These are phyloP conservation scores for Coprinopsis strossmayeri DNA, from an alignment of 768 basidiomycete species.

Conservation along the genomic window DNA sequence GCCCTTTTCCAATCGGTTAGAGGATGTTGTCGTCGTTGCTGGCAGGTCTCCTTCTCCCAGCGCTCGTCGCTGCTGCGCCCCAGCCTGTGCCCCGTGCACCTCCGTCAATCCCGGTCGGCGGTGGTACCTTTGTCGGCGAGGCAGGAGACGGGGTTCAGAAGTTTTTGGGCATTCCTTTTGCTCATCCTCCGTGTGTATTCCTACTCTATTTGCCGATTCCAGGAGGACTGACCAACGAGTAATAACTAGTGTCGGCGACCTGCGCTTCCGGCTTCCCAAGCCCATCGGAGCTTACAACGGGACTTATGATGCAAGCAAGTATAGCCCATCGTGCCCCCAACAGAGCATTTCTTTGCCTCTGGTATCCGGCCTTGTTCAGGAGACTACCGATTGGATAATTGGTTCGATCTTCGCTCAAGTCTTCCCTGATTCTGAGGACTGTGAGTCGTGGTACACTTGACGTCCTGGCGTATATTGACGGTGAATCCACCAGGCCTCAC, in stretches of 20 bases:
- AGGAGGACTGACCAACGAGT: neutral
- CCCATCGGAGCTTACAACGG: constrained; percentile 11
- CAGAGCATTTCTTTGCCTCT: constrained; percentile 8
- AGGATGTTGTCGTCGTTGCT: neutral
- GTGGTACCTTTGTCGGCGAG: constrained; percentile 20
- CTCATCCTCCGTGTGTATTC: constrained; percentile 12
- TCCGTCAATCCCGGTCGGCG: constrained; percentile 34
- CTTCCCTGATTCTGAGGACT: constrained; percentile 19
- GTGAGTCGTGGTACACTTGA: no score
- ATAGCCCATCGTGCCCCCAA: constrained; percentile 13
- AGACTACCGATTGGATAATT: neutral
- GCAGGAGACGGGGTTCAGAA: constrained; percentile 7
- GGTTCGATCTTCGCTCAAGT: constrained; percentile 6
- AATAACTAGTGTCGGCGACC: constrained; percentile 5
- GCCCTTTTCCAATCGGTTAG: neutral
- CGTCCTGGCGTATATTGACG: no score
- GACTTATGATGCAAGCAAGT: constrained; percentile 9
- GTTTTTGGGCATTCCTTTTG: constrained; percentile 14
- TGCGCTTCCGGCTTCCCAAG: constrained; percentile 12
- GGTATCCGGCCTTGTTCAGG: neutral
- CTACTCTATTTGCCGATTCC: no score
- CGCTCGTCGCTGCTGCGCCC: neutral
- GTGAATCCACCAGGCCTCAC: constrained; percentile 27
- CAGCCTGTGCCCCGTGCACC: neutral
- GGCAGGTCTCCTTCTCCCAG: neutral